A percentile compares a stretch with the other conserved stretches of the same genome.
Evolutionary conservation across 495 filamentous ascomycete species (phyloP).

Genomic region (Aspergillus ellipticus): DNA sequence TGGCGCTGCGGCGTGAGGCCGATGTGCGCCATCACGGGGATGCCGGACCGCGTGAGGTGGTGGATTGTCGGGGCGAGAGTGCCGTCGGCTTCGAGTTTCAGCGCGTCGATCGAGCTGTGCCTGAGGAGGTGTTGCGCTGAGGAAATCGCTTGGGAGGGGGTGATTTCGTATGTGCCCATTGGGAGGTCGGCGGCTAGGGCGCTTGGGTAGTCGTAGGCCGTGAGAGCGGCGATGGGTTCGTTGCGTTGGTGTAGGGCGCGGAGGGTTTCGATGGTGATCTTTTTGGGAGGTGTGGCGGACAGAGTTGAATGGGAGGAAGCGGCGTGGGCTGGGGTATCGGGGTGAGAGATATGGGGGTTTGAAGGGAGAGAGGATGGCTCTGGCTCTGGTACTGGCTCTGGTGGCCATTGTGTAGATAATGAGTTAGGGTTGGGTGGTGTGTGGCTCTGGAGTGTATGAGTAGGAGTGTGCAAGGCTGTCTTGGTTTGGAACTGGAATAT

Average conservation of each 20-base stretch:
- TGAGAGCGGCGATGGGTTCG: conserved; percentile 92
- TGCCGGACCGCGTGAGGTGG: conserved; percentile 82
- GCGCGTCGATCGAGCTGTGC: conserved; percentile 77
- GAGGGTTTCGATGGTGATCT: conserved; percentile 76
- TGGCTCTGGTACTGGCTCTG: too few relatives aligned
- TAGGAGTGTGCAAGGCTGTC: too few relatives aligned
- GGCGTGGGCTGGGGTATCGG: too few relatives aligned
- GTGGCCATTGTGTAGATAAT: too few relatives aligned
- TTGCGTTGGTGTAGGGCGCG: conserved; percentile 69
- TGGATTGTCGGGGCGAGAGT: conserved; percentile 86
- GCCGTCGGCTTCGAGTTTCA: conserved; percentile 91
- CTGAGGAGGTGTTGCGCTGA: conserved; percentile 86
- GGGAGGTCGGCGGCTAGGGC: conserved; percentile 90
- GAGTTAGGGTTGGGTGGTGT: too few relatives aligned
- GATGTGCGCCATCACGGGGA: conserved; percentile 89
- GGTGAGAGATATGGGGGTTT: too few relatives aligned
- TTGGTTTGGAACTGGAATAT: too few relatives aligned
- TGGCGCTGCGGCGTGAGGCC: conserved; percentile 93
- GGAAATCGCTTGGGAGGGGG: conserved; percentile 76
- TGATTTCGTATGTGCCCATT: conserved; percentile 94
- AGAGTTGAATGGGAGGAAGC: too few relatives aligned
- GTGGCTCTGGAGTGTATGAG: too few relatives aligned
- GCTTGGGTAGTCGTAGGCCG: conserved; percentile 95
- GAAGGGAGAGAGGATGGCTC: too few relatives aligned
- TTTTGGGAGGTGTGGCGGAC: conserved; percentile 57